Evolutionary conservation across 257 asterid genomes (phyloP).

Genomic region (Salvia hispanica): DNA sequence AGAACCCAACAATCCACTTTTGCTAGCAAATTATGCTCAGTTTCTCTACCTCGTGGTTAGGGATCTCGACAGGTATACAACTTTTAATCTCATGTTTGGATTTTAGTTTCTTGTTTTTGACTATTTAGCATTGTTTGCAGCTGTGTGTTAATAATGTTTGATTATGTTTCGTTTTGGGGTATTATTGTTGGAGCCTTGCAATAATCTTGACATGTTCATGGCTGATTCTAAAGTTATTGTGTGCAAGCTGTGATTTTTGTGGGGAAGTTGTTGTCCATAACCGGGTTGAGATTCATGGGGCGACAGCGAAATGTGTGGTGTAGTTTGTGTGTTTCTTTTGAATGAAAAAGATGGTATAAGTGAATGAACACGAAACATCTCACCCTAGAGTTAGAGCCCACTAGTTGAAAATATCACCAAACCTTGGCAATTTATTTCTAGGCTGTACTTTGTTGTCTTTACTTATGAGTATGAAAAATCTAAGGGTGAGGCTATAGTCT

Average conservation of each 20-base stretch:
- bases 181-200: not conserved
- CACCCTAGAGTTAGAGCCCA: conserved; percentile 20
- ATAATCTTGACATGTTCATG: conserved; percentile 1
- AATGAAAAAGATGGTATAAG: conserved; percentile 27
- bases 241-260: conserved; percentile 34
- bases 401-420: conserved; percentile 37
- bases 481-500: conserved; percentile 11
- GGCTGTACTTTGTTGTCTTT: conserved; percentile 44
- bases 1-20: conserved; percentile 73
- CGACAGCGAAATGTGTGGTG: conserved; percentile 58
- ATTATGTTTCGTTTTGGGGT: conserved; percentile 21
- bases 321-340: conserved; percentile 20
- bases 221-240: conserved; percentile 21
- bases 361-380: conserved; percentile 38
- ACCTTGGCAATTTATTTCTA: conserved; percentile 29
- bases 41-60: conserved; percentile 72
- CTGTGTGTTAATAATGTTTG: conserved; percentile 19
- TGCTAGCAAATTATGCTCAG: conserved; percentile 90
- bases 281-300: conserved; percentile 28
- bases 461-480: conserved; percentile 30
- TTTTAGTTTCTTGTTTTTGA: conserved; percentile 31
- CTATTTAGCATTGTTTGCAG: conserved; percentile 16
- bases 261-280: conserved; percentile 23
- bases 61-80: conserved; percentile 81
- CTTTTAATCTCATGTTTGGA: conserved; percentile 6